These are phyloP conservation scores for Botrytis pseudocinerea DNA, from an alignment of 2,329 filamentous ascomycete genomes.

Conservation along the genomic window DNA sequence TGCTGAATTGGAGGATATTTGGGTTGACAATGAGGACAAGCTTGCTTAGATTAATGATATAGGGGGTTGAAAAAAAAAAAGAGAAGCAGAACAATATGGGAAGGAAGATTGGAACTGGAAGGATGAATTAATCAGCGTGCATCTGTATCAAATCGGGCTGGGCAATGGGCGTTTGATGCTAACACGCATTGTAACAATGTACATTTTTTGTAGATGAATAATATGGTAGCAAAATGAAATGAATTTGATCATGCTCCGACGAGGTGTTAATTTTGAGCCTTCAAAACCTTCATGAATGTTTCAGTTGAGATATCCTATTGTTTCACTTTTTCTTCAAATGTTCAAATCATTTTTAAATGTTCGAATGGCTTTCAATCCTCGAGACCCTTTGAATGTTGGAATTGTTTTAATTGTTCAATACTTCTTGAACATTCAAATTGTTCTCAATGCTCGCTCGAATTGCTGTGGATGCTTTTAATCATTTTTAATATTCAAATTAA, in stretches of 20 bases:
- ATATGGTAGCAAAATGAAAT: conserved; percentile 17
- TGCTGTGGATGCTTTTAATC: not conserved
- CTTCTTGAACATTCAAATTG: not conserved
- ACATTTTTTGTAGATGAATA: conserved; percentile 15
- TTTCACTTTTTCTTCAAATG: not conserved
- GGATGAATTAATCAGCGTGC: conserved; percentile 15
- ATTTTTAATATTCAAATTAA: not conserved
- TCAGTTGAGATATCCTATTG: not conserved
- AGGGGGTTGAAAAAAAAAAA: not conserved
- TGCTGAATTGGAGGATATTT: conserved; percentile 93
- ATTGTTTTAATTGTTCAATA: not conserved
- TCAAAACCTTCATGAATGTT: not conserved
- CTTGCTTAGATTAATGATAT: conserved; percentile 65
- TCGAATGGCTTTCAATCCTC: not conserved
- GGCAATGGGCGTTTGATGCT: conserved; percentile 13
- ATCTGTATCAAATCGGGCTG: conserved; percentile 12
- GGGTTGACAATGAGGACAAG: conserved; percentile 89
- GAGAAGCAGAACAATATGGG: not conserved
- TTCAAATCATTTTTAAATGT: not conserved
- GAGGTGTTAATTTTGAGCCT: not conserved
- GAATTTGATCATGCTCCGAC: not conserved
- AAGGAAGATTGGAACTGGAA: conserved; percentile 5
- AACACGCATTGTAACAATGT: conserved; percentile 17
- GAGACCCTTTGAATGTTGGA: not conserved
- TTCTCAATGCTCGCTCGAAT: no score